Evolutionary conservation across 2,329 filamentous ascomycete species (phyloP), one percentile per base, ranked within the genome.

Genomic region (Beauveria sp.): DNA sequence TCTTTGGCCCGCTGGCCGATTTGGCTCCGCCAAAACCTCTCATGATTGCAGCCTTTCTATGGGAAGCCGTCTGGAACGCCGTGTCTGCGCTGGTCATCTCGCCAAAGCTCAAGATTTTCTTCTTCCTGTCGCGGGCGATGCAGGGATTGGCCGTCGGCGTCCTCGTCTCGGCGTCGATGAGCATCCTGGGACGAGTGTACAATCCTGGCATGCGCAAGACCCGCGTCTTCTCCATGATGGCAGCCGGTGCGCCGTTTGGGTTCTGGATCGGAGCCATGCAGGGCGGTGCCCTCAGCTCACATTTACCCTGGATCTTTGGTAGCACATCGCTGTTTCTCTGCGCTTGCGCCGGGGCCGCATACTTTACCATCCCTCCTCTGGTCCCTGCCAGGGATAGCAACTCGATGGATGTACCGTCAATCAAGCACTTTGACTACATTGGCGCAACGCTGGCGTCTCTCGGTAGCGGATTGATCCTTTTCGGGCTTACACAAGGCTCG

Each of bases 261-360:
- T 61, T 58, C 46, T 62, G 60, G 60, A 14, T 62, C n/a, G 60
- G 60, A 7, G 52, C 47, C 16, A 51, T 62, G 47, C 60, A 62
- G 38, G 54, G 46, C 16, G 60, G 60, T 20, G 60, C 55, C 8
- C 60, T 62, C 6, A 62, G 61, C n/a, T 26, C 61, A 10, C 57
- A 51, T 22, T 52, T 63, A 3, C 61, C 61, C 7, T 63, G 61
- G 61, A 63, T 63, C 18, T 63, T 63, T 38, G 61, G 61, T 12
- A 61, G 57, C 34, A 63, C 57, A 9, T 54, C 61, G 12, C 47
- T 63, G 1, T 57, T 63, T 38, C 61, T 63, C 16, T 59, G 47
- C n/a, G 34, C 56, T 8, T 61, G 50, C 5, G 47, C 61, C 9
- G 9, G 16, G 18, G 61, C 57, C 3, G 61, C 57, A 6, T 46